These are phyloP conservation scores for Fusarium floridanum DNA, from an alignment of 2,329 filamentous ascomycete species.

Conservation along the genomic window DNA sequence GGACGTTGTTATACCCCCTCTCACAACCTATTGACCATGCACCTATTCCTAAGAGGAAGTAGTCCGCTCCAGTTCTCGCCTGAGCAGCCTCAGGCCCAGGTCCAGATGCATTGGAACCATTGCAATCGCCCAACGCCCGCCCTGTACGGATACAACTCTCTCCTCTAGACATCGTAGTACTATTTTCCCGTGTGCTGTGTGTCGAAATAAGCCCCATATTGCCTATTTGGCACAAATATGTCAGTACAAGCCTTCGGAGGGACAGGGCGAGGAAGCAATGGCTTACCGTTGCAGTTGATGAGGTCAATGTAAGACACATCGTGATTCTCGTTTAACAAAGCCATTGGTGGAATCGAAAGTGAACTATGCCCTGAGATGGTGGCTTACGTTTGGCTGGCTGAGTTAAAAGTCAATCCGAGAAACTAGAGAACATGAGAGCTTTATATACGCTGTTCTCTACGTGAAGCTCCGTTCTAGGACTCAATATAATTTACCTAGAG, in stretches of 20 bases:
- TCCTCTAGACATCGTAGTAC: neutral
- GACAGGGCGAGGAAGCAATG: neutral
- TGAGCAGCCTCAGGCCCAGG: neutral
- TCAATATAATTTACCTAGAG: neutral
- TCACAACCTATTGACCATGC: neutral
- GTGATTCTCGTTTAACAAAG: neutral
- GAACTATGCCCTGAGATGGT: neutral
- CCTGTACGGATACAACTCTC: neutral
- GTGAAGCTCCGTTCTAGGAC: neutral
- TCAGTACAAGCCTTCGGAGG: neutral
- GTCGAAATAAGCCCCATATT: neutral
- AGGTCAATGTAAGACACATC: neutral
- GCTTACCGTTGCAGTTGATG: neutral
- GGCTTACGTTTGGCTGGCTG: neutral
- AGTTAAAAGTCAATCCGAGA: neutral
- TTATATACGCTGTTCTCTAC: neutral
- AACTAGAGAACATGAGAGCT: neutral
- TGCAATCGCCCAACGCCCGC: neutral
- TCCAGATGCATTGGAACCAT: neutral
- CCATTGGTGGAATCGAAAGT: neutral
- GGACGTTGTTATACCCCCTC: neutral
- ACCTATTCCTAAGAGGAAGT: neutral
- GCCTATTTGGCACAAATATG: neutral
- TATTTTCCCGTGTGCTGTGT: neutral
- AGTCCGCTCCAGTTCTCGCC: neutral